Evolutionary conservation across 1,139 yeast species (phyloP), one percentile per base, ranked within the genome.

Genomic region (Kodamaea plutei): DNA sequence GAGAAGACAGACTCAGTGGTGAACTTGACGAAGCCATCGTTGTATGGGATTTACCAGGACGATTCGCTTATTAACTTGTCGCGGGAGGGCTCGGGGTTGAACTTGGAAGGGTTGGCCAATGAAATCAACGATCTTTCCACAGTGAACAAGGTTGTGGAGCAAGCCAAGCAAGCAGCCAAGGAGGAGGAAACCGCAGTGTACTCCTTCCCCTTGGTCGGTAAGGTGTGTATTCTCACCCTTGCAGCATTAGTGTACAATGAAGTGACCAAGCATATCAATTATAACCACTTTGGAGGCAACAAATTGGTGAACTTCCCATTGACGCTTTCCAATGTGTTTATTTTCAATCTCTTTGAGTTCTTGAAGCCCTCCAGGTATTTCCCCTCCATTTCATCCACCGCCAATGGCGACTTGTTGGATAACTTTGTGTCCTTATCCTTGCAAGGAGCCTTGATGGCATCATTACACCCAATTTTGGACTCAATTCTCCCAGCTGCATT

Each of bases 381-480:
- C 23, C 41, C 43, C 8, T 17, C 34, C n/a, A 21, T 37, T 7
- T 12, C 14, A 3, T 21, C 33, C 16, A 25, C 26, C 20, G 32
- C 25, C 3, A 30, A 26, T 12, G 35, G 40, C 13, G 34, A 29
- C n/a, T 20, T 26, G 8, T 29, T 48, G n/a, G 64, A 65, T 39
- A 43, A 45, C 8, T 34, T 47, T 2, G 33, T 61, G 8, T 60
- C 64, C 6, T 52, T 64, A 34, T 34, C 54, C 8, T 29, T 64
- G 13, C 69, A 79, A 45, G 95, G 94, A 2, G 52, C 81, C 19
- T 41, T 76, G 9, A 68, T 84, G 58, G 89, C 93, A 6, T 48
- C 69, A 9, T 47, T 78, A 20, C 72, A 80, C 28, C 91, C 94
- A 8, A 35, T 76, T 1, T 56, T 80, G 46, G 93, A 83, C 50